phyloP scores from a whole-genome alignment of 768 basidiomycete species.

The Auriscalpium vulgare region DNA sequence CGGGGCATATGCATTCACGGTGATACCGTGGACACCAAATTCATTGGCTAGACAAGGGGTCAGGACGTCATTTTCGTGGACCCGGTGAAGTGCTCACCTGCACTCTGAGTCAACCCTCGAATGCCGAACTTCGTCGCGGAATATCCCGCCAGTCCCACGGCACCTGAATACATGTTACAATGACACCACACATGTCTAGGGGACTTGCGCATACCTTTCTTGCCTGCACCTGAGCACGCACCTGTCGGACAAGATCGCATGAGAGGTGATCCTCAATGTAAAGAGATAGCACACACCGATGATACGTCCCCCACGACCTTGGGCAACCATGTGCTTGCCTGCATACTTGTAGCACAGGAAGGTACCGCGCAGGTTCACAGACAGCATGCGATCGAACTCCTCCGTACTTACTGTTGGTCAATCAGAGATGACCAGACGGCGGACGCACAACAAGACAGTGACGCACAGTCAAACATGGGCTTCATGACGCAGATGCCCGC shows the following conservation, averaged over 20 bases:
- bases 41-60: constrained; percentile 5
- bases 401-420: background rate
- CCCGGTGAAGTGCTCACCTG: constrained; percentile 2
- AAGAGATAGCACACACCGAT: constrained; percentile 1
- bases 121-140: constrained; percentile 17
- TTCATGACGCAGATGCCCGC: background rate
- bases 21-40: constrained; percentile 13
- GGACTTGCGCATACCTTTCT: constrained; percentile 1
- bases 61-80: background rate
- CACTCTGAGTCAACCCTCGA: constrained; percentile 14
- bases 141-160: constrained; percentile 1
- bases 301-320: constrained; percentile 11
- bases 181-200: too few relatives aligned
- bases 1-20: constrained; percentile 19
- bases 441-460: background rate
- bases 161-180: background rate
- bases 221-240: constrained; percentile 6
- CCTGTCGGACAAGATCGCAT: background rate
- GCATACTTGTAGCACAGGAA: constrained; percentile 20
- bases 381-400: constrained; percentile 3
- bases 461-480: background rate
- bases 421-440: background rate
- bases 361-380: constrained; percentile 4
- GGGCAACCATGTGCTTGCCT: constrained; percentile 14
- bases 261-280: background rate